Percentiles rank a stretch among this genome's conserved stretches.
Evolutionary conservation across 2,329 filamentous ascomycete genomes (phyloP).

Genomic region (Nigrospora osmanthi): DNA sequence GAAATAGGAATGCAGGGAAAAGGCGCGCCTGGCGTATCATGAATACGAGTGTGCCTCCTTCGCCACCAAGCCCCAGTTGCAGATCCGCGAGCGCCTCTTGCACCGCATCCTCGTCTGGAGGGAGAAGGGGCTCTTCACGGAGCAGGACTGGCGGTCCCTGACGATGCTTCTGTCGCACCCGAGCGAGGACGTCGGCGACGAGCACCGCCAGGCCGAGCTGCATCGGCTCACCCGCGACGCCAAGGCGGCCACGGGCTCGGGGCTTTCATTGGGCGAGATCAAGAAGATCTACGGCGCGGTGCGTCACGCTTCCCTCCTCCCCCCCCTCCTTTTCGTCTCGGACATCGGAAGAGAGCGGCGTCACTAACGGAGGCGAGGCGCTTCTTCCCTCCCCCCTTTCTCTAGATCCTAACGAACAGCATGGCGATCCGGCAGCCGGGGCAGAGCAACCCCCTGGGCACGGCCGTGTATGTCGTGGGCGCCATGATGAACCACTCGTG

Average conservation of each 20-base stretch:
- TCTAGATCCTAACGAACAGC: slow-evolving; percentile 17
- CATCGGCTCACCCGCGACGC: neutral
- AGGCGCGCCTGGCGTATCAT: slow-evolving; percentile 20
- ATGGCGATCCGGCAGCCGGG: slow-evolving; percentile 13
- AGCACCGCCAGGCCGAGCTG: no score
- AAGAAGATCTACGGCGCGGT: slow-evolving; percentile 2
- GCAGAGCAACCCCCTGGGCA: slow-evolving; percentile 12
- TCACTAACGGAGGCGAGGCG: neutral
- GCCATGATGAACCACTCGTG: slow-evolving; percentile 28
- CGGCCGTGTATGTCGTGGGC: slow-evolving; percentile 19
- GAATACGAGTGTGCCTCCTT: slow-evolving; percentile 20
- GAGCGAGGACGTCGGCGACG: no score
- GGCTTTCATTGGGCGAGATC: neutral
- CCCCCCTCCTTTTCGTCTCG: slow-evolving; percentile 2
- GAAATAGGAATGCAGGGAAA: slow-evolving; percentile 20
- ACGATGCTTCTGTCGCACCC: slow-evolving; percentile 16
- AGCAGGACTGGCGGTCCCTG: slow-evolving; percentile 7
- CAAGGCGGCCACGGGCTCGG: neutral
- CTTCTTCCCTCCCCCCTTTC: neutral
- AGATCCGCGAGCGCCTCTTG: slow-evolving; percentile 9
- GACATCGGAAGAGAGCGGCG: slow-evolving; percentile 5
- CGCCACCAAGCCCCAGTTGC: slow-evolving; percentile 7
- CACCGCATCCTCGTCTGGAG: slow-evolving; percentile 18
- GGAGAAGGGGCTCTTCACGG: slow-evolving; percentile 10
- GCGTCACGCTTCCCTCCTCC: neutral